Conservation (phyloP, 176 grass and related monocot genomes). For the Aegilops longissima region DNA sequence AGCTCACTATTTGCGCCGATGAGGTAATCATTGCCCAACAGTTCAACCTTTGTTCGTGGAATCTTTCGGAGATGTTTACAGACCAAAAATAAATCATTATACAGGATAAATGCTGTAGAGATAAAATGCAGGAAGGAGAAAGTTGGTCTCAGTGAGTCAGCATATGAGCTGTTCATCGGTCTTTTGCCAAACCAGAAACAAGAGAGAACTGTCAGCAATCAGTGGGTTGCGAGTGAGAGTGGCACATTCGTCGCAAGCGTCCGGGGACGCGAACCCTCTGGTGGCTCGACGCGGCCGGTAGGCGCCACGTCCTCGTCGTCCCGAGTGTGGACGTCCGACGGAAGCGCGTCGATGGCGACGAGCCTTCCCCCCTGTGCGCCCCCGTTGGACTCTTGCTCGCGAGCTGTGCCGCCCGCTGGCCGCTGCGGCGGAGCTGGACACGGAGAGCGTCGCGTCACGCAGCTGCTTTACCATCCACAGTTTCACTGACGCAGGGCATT, state of each 20-base stretch:
- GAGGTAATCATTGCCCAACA: not conserved
- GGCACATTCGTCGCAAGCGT: constrained; percentile 1
- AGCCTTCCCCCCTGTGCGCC: not conserved
- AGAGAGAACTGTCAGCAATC: not conserved
- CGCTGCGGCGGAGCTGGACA: no score
- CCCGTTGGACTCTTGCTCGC: not conserved
- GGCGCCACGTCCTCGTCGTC: constrained; percentile 25
- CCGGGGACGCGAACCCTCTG: not conserved
- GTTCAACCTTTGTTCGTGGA: not conserved
- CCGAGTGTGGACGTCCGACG: not conserved
- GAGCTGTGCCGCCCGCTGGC: not conserved
- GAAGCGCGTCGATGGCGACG: constrained; percentile 11
- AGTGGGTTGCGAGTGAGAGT: not conserved
- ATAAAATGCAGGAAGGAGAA: no score
- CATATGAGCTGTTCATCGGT: not conserved
- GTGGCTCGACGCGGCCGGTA: not conserved
- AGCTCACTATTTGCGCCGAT: not conserved
- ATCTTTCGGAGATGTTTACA: not conserved
- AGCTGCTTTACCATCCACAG: no score
- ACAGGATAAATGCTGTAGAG: no score
- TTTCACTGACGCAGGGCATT: not conserved
- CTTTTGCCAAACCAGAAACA: not conserved
- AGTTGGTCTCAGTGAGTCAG: no score
- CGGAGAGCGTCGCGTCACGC: no score
- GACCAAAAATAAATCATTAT: no score